Percentiles rank a stretch among this genome's conserved stretches.
Conservation (phyloP, 2,329 filamentous ascomycete genomes). For the Pyrenophora tritici-repentis region DNA sequence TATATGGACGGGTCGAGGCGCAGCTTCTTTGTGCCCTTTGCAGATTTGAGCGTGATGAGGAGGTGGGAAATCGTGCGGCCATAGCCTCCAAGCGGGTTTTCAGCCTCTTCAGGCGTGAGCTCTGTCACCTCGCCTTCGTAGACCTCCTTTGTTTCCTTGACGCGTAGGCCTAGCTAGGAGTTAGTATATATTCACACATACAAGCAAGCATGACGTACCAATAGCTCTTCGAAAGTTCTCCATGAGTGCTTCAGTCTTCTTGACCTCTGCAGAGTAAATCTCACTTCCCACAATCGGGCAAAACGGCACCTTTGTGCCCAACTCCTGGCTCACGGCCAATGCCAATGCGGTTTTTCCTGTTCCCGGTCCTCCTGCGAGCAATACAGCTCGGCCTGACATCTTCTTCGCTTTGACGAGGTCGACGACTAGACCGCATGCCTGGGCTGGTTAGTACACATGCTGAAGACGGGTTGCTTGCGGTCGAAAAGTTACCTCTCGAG, state of each 20-base stretch:
- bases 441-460: constrained; percentile 16
- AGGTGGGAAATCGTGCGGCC: constrained; percentile 97
- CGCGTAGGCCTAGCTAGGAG: constrained; percentile 67
- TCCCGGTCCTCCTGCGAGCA: constrained; percentile 88
- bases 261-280: constrained; percentile 96
- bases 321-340: constrained; percentile 91
- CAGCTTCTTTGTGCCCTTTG: constrained; percentile 96
- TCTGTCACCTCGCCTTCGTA: constrained; percentile 99
- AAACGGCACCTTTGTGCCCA: constrained; percentile 97
- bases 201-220: constrained; percentile 59
- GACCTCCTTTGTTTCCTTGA: constrained; percentile 98
- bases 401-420: constrained; percentile 95
- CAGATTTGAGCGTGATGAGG: constrained; percentile 91
- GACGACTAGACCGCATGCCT: constrained; percentile 95
- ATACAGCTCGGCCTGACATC: constrained; percentile 92
- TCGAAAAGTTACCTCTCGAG: constrained; percentile 73
- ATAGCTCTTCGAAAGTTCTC: constrained; percentile 98
- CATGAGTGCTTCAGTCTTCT: constrained; percentile 99
- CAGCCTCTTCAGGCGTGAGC: constrained; percentile 94
- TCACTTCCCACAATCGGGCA: constrained; percentile 98
- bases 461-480: not conserved
- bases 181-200: too few relatives aligned
- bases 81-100: constrained; percentile 95
- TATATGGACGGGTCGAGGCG: constrained; percentile 97
- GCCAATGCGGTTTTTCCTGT: constrained; percentile 97